Base-by-base conservation (phyloP, 2,329 filamentous ascomycete genomes). In the Fusarium nanum region DNA sequence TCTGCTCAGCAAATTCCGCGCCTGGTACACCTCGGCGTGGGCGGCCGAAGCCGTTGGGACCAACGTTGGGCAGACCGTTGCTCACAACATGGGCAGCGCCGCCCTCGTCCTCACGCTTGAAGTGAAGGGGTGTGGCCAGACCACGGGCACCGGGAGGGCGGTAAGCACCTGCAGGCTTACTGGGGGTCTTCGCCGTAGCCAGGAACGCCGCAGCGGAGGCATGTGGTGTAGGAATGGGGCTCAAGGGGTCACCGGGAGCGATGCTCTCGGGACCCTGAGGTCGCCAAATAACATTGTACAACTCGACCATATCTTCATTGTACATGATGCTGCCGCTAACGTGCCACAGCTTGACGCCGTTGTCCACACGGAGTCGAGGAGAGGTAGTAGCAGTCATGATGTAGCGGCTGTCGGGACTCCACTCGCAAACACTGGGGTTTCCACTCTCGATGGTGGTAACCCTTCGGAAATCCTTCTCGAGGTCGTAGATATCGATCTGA, bases 341-440 rank as follows among this genome's bases (percentile, higher is more conserved):
- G 80, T 99, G 95, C 93, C 94, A 99, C 75, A 99, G 88, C 79
- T 94, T 94, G 73, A 99, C 88, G 64, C 95, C 96, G 76, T 99
- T 99, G 83, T 99, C 96, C 45, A 99, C 96, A 73, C 96, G 92
- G 62, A 99, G 88, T 69, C 96, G 91, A 7, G 96, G 96, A 73
- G 94, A 98, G 16, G 95, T 98, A 22, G 95, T 99, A n/a, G 96
- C 96, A 44, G 96, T 98, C 84, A 99, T 87, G 78, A 99, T 94
- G 80, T 94, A 96, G 77, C 92, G 93, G 75, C 95, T 97, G 80
- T 99, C 96, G 8, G 96, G 94, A 76, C 94, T 97, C 96, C 96
- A 99, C 78, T 96, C 91, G 84, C 96, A 99, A 68, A 98, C 92
- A 78, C 94, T 98, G 54, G 96, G 93, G 81, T 97, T 99, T 77